Conservation (phyloP, 2,329 filamentous ascomycete genomes). For the Trichoderma sp. region DNA sequence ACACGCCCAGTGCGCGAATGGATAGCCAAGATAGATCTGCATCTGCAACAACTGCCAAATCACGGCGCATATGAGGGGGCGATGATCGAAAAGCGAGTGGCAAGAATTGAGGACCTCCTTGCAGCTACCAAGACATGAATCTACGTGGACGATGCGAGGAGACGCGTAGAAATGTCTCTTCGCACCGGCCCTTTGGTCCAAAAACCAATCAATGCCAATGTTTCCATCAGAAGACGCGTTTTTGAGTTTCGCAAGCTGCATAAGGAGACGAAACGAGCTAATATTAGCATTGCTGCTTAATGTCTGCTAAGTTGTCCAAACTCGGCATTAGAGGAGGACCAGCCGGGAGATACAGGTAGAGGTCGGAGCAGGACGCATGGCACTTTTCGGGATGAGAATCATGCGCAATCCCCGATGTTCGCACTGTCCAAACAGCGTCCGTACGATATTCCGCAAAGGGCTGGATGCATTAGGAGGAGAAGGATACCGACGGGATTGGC, state of each 20-base stretch:
- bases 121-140: background rate
- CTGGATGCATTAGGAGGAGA: background rate
- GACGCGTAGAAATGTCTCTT: background rate
- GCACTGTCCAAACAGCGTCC: background rate
- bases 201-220: background rate
- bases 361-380: background rate
- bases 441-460: background rate
- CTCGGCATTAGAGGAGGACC: background rate
- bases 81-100: background rate
- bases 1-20: background rate
- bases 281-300: constrained; percentile 11
- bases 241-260: constrained; percentile 1
- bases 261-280: constrained; percentile 19
- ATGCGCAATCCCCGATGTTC: background rate
- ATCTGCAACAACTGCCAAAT: background rate
- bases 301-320: constrained; percentile 5
- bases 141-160: background rate
- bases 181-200: background rate
- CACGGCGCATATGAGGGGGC: background rate
- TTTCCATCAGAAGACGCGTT: background rate
- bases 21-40: constrained; percentile 12
- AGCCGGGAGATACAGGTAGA: constrained; percentile 3
- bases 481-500: background rate
- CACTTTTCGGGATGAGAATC: background rate
- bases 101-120: background rate